A percentile compares a stretch with the other conserved stretches of the same genome.
Evolutionary conservation across 1,284 basidiomycete genomes (phyloP).

Genomic region (Cystobasidium slooffiae): DNA sequence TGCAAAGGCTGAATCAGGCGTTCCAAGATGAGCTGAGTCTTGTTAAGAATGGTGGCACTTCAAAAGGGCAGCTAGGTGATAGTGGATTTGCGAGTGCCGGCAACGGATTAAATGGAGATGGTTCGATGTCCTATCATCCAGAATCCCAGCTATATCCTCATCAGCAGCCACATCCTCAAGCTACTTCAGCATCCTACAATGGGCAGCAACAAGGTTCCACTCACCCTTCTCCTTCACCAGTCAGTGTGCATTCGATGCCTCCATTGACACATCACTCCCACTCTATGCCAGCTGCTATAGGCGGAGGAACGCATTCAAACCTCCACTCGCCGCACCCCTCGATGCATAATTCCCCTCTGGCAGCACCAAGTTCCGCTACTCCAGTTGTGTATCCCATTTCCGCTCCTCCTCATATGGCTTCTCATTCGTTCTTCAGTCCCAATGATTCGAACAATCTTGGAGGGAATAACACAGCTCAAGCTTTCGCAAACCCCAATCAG

Average conservation of each 20-base stretch:
- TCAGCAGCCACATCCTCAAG: not conserved
- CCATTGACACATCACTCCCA: slow-evolving; percentile 5
- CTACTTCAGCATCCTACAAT: not conserved
- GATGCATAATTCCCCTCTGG: not conserved
- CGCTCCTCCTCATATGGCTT: slow-evolving; percentile 17
- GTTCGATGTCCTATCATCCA: not conserved
- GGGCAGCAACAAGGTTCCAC: not conserved
- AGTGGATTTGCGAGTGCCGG: not conserved
- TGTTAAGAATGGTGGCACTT: not conserved
- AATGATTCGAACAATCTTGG: not conserved
- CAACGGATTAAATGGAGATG: too few species aligned
- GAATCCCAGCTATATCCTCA: slow-evolving; percentile 4
- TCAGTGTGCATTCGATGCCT: slow-evolving; percentile 17
- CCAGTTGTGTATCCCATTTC: not conserved
- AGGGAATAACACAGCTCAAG: not conserved
- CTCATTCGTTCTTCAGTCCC: slow-evolving; percentile 12
- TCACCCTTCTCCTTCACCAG: not conserved
- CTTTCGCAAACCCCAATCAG: not conserved
- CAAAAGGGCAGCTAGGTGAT: not conserved
- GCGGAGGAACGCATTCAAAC: not conserved
- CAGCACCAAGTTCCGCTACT: not conserved
- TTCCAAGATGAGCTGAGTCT: slow-evolving; percentile 7
- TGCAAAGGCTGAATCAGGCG: slow-evolving; percentile 18
- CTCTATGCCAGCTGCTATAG: slow-evolving; percentile 12
- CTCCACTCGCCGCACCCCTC: not conserved